Base-by-base conservation (phyloP, 192 early-diverging fungal species). In the Borealophlyctis nickersoniae region DNA sequence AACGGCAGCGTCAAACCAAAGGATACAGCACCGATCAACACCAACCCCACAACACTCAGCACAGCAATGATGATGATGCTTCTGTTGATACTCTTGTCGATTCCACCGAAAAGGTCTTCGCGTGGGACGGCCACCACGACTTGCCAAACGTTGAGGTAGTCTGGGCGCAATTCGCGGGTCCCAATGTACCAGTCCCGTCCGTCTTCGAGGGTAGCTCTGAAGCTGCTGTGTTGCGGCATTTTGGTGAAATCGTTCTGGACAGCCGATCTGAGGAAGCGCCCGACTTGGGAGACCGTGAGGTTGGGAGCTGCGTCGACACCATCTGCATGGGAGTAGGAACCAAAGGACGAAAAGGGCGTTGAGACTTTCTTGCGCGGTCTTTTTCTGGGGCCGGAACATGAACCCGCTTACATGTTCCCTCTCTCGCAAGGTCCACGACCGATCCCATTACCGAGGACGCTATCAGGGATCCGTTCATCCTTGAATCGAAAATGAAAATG, bases 391-490 rank as follows among this genome's bases (percentile, higher is more conserved):
- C n/a, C n/a, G n/a, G n/a, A n/a, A n/a, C n/a, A n/a, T n/a, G n/a
- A n/a, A n/a, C n/a, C n/a, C n/a, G n/a, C n/a, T n/a, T n/a, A n/a
- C n/a, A n/a, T n/a, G n/a, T n/a, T n/a, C n/a, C n/a, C n/a, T n/a
- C n/a, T n/a, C n/a, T n/a, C n/a, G n/a, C n/a, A n/a, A n/a, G n/a
- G n/a, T n/a, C n/a, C n/a, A 56, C 23, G 52, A 7, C 50, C 9
- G 62, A 64, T 5, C 52, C 62, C 5, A 19, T 14, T 16, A 64
- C 52, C 3, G 62, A 64, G 3, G 62, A 64, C 3, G 62, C 62
- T 35, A 64, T 64, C 50, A 64, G 23, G 2, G 50, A 32, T 16
- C 62, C 62, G n/a, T n/a, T n/a, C n/a, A n/a, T n/a, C 11, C 1
- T 29, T 1, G 60, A 51, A 26, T 64, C 62, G 26, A 34, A 64